Base-by-base conservation (phyloP, 345 rosid genomes). In the Populus deltoides region DNA sequence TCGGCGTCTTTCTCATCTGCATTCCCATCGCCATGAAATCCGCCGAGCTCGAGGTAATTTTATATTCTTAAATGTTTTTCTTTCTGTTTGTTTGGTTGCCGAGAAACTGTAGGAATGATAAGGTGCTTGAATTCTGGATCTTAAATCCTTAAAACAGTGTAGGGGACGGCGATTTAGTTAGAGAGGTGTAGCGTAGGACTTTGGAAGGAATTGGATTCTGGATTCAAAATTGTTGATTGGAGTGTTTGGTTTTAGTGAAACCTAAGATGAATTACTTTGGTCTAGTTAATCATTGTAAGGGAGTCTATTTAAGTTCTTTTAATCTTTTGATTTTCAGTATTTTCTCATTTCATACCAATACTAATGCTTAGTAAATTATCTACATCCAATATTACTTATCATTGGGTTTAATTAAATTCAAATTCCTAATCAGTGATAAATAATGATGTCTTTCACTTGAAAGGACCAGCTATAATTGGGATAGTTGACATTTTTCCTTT, bases 1-100 rank as follows among this genome's bases (percentile, higher is more conserved):
- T 85, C 62, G 97, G 99, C 18, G 68, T 92, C 80, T 74, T 96
- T 81, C 94, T 96, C 73, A 84, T 91, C 63, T 92, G 99, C 85
- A 90, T 96, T 74, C 98, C 99, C 47, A 88, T 96, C 66, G 98
- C 97, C 81, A 92, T 89, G 92, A 84, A 88, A 51, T 96, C 98
- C 0, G 97, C 98, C 36, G 91, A 91, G 91, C 98, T 96, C 39
- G 97, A 96, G 97, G 99, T 53, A 53, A 53, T 53, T 18, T 53
- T 20, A 20, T 53, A 20, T 53, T 18, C 36, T 33, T 33, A 4
- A 33, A 4, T 33, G 36, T 33, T 33, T 33, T 33, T 33, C 36
- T 0, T 53, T 53, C n/a, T 53, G 18, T 53, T n/a, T 53, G 59
- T 53, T 20, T 53, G 59, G 59, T 53, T 53, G 43, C 43, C 10